A percentile compares a stretch with the other conserved stretches of the same genome.
Evolutionary conservation across 225 moss, liverwort and hornwort species (phyloP).

Genomic region (Anthoceros angustus): DNA sequence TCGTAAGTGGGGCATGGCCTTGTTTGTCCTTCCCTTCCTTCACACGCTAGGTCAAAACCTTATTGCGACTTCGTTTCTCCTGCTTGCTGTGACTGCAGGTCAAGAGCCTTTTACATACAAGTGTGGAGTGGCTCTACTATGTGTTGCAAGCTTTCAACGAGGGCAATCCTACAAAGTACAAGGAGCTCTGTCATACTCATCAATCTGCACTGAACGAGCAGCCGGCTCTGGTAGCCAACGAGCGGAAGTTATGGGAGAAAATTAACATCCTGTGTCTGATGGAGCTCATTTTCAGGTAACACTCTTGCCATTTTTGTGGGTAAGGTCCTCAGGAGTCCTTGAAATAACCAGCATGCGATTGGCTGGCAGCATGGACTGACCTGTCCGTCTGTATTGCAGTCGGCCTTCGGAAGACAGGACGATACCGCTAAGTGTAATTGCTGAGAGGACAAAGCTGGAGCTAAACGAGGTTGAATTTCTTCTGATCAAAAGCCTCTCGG

Average conservation of each 20-base stretch:
- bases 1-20: constrained; percentile 30
- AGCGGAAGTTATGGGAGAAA: constrained; percentile 97
- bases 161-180: constrained; percentile 76
- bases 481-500: constrained; percentile 92
- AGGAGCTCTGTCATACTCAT: constrained; percentile 74
- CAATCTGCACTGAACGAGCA: constrained; percentile 78
- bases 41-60: background rate
- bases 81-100: constrained; percentile 37
- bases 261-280: constrained; percentile 93
- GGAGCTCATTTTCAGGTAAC: constrained; percentile 94
- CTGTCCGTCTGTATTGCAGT: constrained; percentile 21
- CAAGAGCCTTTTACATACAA: constrained; percentile 77
- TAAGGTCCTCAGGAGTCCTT: background rate
- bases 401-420: constrained; percentile 98
- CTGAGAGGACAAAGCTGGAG: constrained; percentile 75
- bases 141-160: constrained; percentile 97
- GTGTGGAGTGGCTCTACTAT: constrained; percentile 93
- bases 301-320: background rate
- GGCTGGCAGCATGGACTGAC: background rate
- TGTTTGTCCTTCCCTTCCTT: background rate
- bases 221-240: constrained; percentile 93
- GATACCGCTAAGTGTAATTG: constrained; percentile 73
- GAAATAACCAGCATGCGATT: background rate
- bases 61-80: background rate
- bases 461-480: constrained; percentile 90